Base-by-base conservation (phyloP, 768 basidiomycete species). In the Suillus subluteus region DNA sequence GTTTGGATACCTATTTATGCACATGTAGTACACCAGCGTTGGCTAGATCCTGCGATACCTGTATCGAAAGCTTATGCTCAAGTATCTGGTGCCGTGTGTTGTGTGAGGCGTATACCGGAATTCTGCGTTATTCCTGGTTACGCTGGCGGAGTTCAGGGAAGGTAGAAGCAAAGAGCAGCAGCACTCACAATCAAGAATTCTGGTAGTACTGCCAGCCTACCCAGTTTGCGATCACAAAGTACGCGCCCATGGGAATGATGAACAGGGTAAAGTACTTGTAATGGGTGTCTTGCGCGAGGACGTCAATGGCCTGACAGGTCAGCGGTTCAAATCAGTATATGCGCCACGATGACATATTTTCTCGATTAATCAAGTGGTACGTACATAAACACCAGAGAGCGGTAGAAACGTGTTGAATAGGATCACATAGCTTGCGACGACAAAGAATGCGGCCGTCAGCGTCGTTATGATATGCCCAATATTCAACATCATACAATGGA, bases 161-260 rank as follows among this genome's bases (percentile, higher is more conserved):
- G 12, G 18, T 3, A 21, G 26, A 61, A 18, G 18, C 26, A 61
- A 43, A 43, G 4, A 61, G 12, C 65, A 66, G 6, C 65, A 65
- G 62, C 44, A 41, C 30, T 41, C 21, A 37, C 52, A 6, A 50
- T 87, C 78, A 96, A 13, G 95, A 94, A 77, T 96, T 95, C 54
- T 92, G 88, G 75, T 94, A 98, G 78, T 95, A 98, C 77, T 98
- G 95, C 95, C 96, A 98, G 50, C 96, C 96, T 46, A 97, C 94
- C 97, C 97, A 99, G 73, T 98, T 98, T 50, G 95, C 95, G 72
- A 99, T 99, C 63, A 95, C 92, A 77, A 96, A 97, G 79, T 94
- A 96, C 48, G 91, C 83, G 12, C 84, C 87, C 9, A 90, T 89
- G 15, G 97, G 95, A 55, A 98, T 84, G 54, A 96, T 81, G 46